phyloP scores from a whole-genome alignment of 2,329 filamentous ascomycete species.

The Phoma sp. region DNA sequence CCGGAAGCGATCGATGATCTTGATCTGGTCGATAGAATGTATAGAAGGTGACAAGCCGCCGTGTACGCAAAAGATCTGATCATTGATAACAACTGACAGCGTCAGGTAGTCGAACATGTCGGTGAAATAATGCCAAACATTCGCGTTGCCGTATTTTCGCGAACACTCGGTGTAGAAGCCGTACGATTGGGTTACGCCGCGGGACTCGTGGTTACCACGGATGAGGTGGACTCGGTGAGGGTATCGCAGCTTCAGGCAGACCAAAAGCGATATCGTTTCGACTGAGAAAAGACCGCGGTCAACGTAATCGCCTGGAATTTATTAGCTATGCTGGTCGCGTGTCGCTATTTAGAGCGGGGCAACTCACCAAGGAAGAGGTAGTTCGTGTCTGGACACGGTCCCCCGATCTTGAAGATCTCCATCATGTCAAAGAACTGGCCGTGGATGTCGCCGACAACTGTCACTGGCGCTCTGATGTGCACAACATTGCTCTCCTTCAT shows the following conservation, averaged over 20 bases:
- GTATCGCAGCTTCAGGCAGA: slow-evolving; percentile 97
- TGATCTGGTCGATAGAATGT: slow-evolving; percentile 98
- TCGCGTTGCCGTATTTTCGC: slow-evolving; percentile 97
- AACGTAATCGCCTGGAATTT: slow-evolving; percentile 84
- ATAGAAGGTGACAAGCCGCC: slow-evolving; percentile 78
- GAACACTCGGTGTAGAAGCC: slow-evolving; percentile 99
- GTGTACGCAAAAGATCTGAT: slow-evolving; percentile 99
- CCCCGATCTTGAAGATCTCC: slow-evolving; percentile 98
- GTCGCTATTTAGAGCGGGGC: slow-evolving; percentile 6
- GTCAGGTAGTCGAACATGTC: slow-evolving; percentile 99
- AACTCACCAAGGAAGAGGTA: slow-evolving; percentile 89
- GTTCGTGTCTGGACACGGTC: slow-evolving; percentile 96
- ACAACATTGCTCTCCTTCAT: slow-evolving; percentile 99
- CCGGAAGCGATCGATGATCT: slow-evolving; percentile 98
- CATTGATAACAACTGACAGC: slow-evolving; percentile 95
- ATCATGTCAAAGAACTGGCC: slow-evolving; percentile 99
- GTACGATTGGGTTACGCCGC: slow-evolving; percentile 97
- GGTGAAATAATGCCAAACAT: slow-evolving; percentile 99
- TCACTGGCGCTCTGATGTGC: slow-evolving; percentile 93
- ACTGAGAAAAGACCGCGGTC: slow-evolving; percentile 98
- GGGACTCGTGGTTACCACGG: slow-evolving; percentile 96
- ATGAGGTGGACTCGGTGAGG: slow-evolving; percentile 95
- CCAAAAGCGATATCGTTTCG: slow-evolving; percentile 96
- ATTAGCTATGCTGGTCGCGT: slow-evolving; percentile 30
- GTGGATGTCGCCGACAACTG: slow-evolving; percentile 97